Conservation (phyloP, 306 rosid species). For the Cotoneaster glaucophyllus region DNA sequence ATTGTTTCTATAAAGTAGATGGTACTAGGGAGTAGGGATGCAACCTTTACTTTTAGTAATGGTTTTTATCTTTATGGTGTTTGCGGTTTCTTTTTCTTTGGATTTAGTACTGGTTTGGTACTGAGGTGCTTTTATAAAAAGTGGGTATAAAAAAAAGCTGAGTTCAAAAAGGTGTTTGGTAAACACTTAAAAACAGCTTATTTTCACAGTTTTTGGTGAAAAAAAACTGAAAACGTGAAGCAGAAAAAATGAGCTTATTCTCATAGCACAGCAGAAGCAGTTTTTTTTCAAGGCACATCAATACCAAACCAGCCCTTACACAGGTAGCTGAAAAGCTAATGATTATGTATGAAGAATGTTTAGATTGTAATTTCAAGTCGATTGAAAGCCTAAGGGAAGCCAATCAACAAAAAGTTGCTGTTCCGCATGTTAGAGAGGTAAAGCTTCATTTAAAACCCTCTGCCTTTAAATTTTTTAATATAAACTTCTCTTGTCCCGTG, state of each 20-base stretch:
- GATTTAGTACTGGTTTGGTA: too few species aligned
- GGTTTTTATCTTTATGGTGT: neutral
- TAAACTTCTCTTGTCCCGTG: neutral
- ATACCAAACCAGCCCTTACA: too few species aligned
- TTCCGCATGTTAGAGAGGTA: slow-evolving; percentile 49
- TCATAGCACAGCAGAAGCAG: too few species aligned
- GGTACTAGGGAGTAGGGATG: neutral
- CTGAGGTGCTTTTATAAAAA: too few species aligned
- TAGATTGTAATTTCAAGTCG: slow-evolving; percentile 42
- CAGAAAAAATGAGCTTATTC: too few species aligned
- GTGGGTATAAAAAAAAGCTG: too few species aligned
- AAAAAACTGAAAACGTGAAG: too few species aligned
- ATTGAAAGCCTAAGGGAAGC: slow-evolving; percentile 46
- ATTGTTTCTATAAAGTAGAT: neutral
- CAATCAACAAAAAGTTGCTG: slow-evolving; percentile 22
- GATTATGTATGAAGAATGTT: slow-evolving; percentile 57
- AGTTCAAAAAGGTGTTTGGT: too few species aligned
- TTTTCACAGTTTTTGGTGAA: too few species aligned
- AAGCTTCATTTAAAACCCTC: neutral
- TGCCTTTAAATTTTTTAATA: neutral
- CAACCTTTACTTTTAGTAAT: too few species aligned
- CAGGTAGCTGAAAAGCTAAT: slow-evolving; percentile 59
- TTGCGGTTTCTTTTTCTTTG: neutral
- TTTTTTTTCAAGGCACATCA: too few species aligned
- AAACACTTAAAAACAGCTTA: too few species aligned